These are phyloP conservation scores for Corinectria fuckeliana DNA, from an alignment of 2,329 filamentous ascomycete genomes.

Conservation along the genomic window DNA sequence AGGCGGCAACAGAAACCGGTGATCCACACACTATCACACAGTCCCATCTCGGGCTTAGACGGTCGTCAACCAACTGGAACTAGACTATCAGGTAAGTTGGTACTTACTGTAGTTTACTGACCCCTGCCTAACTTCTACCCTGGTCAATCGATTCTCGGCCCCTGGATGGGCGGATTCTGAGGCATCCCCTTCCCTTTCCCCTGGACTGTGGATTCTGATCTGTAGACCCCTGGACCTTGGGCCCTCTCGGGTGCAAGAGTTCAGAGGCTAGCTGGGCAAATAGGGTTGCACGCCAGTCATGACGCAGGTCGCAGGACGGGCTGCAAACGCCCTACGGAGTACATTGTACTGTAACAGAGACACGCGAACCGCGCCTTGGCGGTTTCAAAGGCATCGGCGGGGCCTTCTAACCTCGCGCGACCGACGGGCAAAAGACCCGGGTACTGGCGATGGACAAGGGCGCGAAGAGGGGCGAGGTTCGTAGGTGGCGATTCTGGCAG, in stretches of 20 bases:
- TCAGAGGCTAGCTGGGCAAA: not conserved
- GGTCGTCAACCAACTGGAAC: slow-evolving; percentile 6
- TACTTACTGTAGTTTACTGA: slow-evolving; percentile 2
- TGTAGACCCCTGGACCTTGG: not conserved
- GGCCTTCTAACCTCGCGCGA: not conserved
- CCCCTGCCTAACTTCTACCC: slow-evolving; percentile 3
- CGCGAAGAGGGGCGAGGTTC: not conserved
- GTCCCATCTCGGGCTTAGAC: slow-evolving; percentile 28
- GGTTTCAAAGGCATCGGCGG: slow-evolving; percentile 9
- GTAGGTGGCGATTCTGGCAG: not conserved
- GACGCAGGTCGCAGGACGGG: slow-evolving; percentile 6
- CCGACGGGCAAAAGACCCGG: not conserved
- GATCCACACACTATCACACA: slow-evolving; percentile 30
- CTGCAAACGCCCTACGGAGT: not conserved
- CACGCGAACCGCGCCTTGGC: not conserved
- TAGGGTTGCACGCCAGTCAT: slow-evolving; percentile 5
- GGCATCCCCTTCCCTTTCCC: not conserved
- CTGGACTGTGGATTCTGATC: not conserved
- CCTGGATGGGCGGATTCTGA: not conserved
- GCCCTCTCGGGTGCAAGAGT: not conserved
- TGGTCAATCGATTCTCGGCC: not conserved
- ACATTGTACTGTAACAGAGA: too few species aligned
- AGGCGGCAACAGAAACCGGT: slow-evolving; percentile 16
- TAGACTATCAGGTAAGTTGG: not conserved
- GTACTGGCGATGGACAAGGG: not conserved